phyloP scores from a whole-genome alignment of 1,284 basidiomycete species.

The Puccinia horiana region DNA sequence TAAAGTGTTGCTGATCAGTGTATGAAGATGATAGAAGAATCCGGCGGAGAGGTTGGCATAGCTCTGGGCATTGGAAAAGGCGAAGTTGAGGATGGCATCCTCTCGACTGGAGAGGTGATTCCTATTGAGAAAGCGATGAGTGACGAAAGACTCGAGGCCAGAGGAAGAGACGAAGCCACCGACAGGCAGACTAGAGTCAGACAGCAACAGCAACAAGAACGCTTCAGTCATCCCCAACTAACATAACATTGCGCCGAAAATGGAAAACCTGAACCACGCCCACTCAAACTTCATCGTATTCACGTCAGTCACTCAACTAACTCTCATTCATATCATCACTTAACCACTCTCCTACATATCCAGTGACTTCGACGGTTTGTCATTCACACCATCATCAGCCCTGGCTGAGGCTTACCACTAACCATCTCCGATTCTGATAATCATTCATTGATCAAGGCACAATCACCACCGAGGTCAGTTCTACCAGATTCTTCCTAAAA shows the following conservation, averaged over 20 bases:
- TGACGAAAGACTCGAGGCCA: slow-evolving; percentile 83
- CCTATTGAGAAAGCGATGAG: slow-evolving; percentile 63
- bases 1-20: slow-evolving; percentile 3
- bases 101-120: neutral
- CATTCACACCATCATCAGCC: neutral
- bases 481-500: neutral
- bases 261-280: slow-evolving; percentile 2
- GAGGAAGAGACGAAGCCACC: slow-evolving; percentile 89
- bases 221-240: slow-evolving; percentile 24
- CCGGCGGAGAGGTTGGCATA: slow-evolving; percentile 10
- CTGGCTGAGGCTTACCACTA: no score
- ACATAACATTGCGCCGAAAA: neutral
- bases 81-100: slow-evolving; percentile 1
- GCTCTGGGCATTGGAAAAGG: slow-evolving; percentile 28
- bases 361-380: slow-evolving; percentile 47
- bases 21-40: slow-evolving; percentile 31
- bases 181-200: slow-evolving; percentile 80
- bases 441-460: slow-evolving; percentile 5
- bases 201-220: slow-evolving; percentile 71
- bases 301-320: slow-evolving; percentile 14
- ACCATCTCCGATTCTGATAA: neutral
- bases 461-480: slow-evolving; percentile 45
- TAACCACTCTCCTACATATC: neutral
- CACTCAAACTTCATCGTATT: slow-evolving; percentile 44
- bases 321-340: neutral